A percentile compares a stretch with the other conserved stretches of the same genome.
Evolutionary conservation across 257 asterid genomes (phyloP).

Genomic region (Solanum bulbocastanum): DNA sequence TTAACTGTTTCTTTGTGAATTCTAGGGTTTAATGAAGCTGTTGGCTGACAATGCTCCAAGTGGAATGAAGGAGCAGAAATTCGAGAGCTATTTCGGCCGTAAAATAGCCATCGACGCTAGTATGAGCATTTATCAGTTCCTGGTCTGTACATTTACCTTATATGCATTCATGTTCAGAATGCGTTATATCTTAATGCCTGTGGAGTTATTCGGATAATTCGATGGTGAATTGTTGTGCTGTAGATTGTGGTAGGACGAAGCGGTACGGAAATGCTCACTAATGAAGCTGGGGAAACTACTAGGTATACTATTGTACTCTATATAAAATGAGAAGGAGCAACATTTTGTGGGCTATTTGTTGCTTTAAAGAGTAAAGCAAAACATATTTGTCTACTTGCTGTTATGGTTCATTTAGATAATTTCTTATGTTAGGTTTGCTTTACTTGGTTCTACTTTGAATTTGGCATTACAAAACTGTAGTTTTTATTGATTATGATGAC

Average conservation of each 20-base stretch:
- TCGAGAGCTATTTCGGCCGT: constrained; percentile 92
- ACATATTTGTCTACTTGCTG: background rate
- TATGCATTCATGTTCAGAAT: background rate
- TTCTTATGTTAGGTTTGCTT: background rate
- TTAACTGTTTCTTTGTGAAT: background rate
- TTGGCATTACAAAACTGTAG: background rate
- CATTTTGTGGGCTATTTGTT: background rate
- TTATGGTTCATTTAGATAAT: background rate
- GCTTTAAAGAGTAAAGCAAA: background rate
- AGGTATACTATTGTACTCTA: constrained; percentile 31
- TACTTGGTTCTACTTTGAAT: background rate
- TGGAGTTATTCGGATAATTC: background rate
- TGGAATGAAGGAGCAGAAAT: constrained; percentile 89
- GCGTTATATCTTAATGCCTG: background rate
- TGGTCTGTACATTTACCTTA: constrained; percentile 31
- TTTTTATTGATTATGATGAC: background rate
- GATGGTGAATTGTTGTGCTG: constrained; percentile 2
- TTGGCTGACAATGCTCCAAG: constrained; percentile 91
- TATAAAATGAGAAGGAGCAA: background rate
- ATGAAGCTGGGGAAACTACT: constrained; percentile 97
- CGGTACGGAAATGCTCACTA: constrained; percentile 91
- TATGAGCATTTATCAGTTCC: constrained; percentile 98
- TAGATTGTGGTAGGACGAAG: constrained; percentile 95
- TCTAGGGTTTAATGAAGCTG: constrained; percentile 91
- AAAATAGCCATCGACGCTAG: constrained; percentile 97